A percentile compares a stretch with the other conserved stretches of the same genome.
Conservation (phyloP, 2,329 filamentous ascomycete species). For the Whalleya microplaca region DNA sequence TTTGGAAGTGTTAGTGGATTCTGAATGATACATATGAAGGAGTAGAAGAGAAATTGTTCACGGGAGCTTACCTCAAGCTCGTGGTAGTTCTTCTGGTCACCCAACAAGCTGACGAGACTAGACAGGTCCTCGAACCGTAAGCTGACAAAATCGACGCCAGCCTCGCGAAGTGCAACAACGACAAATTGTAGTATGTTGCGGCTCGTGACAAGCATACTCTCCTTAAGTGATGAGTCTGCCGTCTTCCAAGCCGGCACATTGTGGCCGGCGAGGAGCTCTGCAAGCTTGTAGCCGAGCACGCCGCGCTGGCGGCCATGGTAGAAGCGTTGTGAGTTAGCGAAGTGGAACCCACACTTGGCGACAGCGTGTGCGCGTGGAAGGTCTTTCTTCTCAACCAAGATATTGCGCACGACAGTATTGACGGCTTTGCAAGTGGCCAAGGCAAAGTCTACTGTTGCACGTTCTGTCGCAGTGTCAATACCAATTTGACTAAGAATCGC, state of each 20-base stretch:
- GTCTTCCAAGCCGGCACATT: slow-evolving; percentile 39
- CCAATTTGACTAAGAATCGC: slow-evolving; percentile 45
- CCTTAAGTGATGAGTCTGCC: slow-evolving; percentile 38
- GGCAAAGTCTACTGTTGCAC: slow-evolving; percentile 43
- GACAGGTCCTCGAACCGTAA: slow-evolving; percentile 49
- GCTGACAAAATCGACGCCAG: slow-evolving; percentile 48
- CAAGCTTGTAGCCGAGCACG: slow-evolving; percentile 49
- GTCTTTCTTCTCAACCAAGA: slow-evolving; percentile 43
- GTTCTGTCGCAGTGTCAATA: slow-evolving; percentile 35
- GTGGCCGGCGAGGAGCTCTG: slow-evolving; percentile 48
- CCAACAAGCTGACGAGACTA: slow-evolving; percentile 50
- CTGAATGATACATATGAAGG: too few relatives aligned
- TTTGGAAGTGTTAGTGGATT: slow-evolving; percentile 1
- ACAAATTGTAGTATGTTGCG: slow-evolving; percentile 46
- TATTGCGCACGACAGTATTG: slow-evolving; percentile 35
- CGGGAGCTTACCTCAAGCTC: slow-evolving; percentile 44
- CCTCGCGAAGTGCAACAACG: slow-evolving; percentile 44
- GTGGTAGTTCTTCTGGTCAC: slow-evolving; percentile 49
- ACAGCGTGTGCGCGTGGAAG: slow-evolving; percentile 47
- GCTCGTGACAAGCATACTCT: slow-evolving; percentile 42
- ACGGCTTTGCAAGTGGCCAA: slow-evolving; percentile 44
- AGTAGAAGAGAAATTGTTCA: not conserved
- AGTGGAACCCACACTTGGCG: slow-evolving; percentile 46
- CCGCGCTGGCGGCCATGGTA: slow-evolving; percentile 45
- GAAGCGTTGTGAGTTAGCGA: slow-evolving; percentile 45